These are phyloP conservation scores for Allium sativum DNA, from an alignment of 106 monocot genomes.

Conservation along the genomic window DNA sequence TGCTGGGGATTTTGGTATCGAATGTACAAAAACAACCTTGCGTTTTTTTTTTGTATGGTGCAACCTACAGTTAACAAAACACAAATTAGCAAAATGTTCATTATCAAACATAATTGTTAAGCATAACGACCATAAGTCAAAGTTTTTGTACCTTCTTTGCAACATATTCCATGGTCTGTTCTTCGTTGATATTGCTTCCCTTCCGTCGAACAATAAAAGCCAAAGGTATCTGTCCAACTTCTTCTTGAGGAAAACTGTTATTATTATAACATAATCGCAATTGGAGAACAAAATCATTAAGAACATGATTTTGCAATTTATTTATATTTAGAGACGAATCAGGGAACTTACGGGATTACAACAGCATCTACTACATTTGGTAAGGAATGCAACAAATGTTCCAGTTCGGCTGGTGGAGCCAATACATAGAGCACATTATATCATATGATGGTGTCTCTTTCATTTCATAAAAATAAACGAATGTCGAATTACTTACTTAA, in stretches of 20 bases:
- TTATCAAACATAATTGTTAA: neutral
- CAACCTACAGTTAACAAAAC: slow-evolving; percentile 19
- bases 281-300: neutral
- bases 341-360: slow-evolving; percentile 47
- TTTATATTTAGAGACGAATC: neutral
- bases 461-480: neutral
- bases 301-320: neutral
- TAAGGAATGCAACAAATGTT: slow-evolving; percentile 29
- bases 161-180: slow-evolving; percentile 36
- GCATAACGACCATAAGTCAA: neutral
- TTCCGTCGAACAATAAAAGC: slow-evolving; percentile 46
- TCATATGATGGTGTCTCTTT: neutral
- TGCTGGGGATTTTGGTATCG: slow-evolving; percentile 33
- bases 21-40: slow-evolving; percentile 22
- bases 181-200: slow-evolving; percentile 33
- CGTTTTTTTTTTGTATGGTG: slow-evolving; percentile 53
- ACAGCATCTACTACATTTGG: slow-evolving; percentile 48
- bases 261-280: neutral
- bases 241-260: slow-evolving; percentile 51
- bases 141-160: slow-evolving; percentile 25
- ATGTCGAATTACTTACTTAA: slow-evolving; percentile 15
- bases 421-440: slow-evolving; percentile 6
- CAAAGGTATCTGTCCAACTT: slow-evolving; percentile 52
- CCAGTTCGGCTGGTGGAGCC: slow-evolving; percentile 67
- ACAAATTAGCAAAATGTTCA: neutral